phyloP scores from a whole-genome alignment of 441 rosid genomes.

The Corymbia citriodora region DNA sequence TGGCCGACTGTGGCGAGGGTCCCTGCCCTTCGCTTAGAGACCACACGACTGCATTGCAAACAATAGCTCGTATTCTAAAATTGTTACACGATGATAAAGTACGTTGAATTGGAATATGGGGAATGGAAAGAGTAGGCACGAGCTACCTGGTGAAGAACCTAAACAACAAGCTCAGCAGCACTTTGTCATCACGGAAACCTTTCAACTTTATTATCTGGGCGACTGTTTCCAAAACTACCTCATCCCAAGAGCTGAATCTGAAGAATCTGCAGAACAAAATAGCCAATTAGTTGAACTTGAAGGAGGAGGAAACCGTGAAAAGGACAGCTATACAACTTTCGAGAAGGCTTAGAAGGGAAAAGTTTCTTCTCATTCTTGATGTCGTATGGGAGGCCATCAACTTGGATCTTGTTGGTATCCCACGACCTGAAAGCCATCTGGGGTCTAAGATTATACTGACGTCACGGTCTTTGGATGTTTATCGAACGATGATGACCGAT shows the following conservation, averaged over 20 bases:
- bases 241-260: not conserved
- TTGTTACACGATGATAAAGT: not conserved
- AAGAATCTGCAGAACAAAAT: constrained; percentile 2
- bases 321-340: constrained; percentile 16
- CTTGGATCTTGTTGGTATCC: constrained; percentile 32
- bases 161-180: constrained; percentile 5
- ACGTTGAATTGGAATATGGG: not conserved
- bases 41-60: not conserved
- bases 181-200: not conserved
- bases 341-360: constrained; percentile 15
- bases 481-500: constrained; percentile 23
- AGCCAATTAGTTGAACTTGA: constrained; percentile 29
- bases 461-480: constrained; percentile 24
- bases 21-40: constrained; percentile 17
- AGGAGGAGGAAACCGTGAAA: constrained; percentile 4
- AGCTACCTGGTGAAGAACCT: constrained; percentile 9
- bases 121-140: constrained; percentile 5
- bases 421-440: constrained; percentile 8
- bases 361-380: constrained; percentile 39
- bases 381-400: constrained; percentile 41
- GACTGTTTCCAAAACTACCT: not conserved
- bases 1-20: too few relatives aligned
- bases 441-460: constrained; percentile 22
- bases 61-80: not conserved
- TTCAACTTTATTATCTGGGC: constrained; percentile 5